Evolutionary conservation across 805 yeast species (phyloP), one percentile per base, ranked within the genome.

Genomic region (Candida pseudofarinosa): DNA sequence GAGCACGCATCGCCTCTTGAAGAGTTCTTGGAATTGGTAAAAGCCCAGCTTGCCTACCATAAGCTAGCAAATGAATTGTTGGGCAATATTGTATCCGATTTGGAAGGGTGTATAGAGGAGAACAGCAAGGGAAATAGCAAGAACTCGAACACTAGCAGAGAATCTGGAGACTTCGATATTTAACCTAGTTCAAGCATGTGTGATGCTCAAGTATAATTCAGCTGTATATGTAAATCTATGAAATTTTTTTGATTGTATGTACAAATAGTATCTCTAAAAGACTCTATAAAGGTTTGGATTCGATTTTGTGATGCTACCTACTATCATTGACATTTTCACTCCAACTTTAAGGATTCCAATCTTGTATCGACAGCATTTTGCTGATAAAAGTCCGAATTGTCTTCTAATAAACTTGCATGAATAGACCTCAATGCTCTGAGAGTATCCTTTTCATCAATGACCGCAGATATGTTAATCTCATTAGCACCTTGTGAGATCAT

Each of bases 401-500:
- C 71, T 50, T 82, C 83, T 14, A 91, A 66, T 47, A 91, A 65
- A 45, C 79, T 81, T 35, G 83, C 84, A 60, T 93, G 99, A 45
- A 93, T 81, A 4, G 89, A 84, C 59, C 81, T 81, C 51, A 93
- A 73, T 3, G 98, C 98, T 61, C 86, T 85, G 23, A 88, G 67
- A 12, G 95, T 82, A 58, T 93, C 93, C 43, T 70, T 68, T 51
- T 86, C 88, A 50, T 85, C 86, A 48, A 93, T 88, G 41, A 93
- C 99, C 50, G 97, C 95, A 28, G 96, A 86, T 41, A 93, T 93
- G 63, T 93, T 93, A 58, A 93, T 93, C 67, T 93, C 99, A 58
- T 91, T 91, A 15, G 98, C 97, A 55, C 99, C 99, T 74, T 93
- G 99, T 44, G 89, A 80, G 66, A 93, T 93, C 99, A 93, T 93